Evolutionary conservation across 805 yeast genomes (phyloP).

Genomic region (Nakazawaea wickerhamii): DNA sequence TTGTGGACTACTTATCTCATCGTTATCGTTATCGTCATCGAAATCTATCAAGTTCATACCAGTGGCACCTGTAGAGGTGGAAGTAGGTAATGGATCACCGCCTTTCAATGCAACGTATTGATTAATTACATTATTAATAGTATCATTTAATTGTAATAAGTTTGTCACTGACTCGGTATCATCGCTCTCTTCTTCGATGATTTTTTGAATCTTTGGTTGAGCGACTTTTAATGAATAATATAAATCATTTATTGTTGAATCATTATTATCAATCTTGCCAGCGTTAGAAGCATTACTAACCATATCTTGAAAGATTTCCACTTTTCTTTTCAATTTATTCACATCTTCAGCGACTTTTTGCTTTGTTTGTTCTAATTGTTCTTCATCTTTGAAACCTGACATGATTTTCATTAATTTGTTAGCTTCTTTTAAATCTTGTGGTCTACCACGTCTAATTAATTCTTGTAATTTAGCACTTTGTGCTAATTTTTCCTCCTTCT

Average conservation of each 20-base stretch:
- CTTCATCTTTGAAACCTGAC: conserved; percentile 95
- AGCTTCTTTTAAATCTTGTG: conserved; percentile 93
- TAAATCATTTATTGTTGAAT: conserved; percentile 77
- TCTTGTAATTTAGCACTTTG: conserved; percentile 95
- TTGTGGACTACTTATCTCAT: conserved; percentile 7
- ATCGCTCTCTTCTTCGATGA: conserved; percentile 74
- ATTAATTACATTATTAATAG: conserved; percentile 59
- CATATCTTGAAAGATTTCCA: conserved; percentile 87
- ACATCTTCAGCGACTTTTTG: conserved; percentile 80
- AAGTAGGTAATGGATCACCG: conserved; percentile 37
- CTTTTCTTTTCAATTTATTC: conserved; percentile 77
- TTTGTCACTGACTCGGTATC: conserved; percentile 62
- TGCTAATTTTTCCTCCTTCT: conserved; percentile 86
- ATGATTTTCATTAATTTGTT: conserved; percentile 94
- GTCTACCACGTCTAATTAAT: conserved; percentile 89
- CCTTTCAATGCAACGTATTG: conserved; percentile 61
- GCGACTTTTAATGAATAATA: conserved; percentile 74
- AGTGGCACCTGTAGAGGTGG: conserved; percentile 31
- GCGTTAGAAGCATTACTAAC: conserved; percentile 43
- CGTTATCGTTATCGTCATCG: conserved; percentile 44
- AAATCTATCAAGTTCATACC: conserved; percentile 60
- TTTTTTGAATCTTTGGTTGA: conserved; percentile 80
- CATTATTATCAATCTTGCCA: conserved; percentile 34
- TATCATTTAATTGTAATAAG: conserved; percentile 67
- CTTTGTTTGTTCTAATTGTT: conserved; percentile 60